Conservation (phyloP, 495 filamentous ascomycete genomes). For the Penicillium ochrochloron region DNA sequence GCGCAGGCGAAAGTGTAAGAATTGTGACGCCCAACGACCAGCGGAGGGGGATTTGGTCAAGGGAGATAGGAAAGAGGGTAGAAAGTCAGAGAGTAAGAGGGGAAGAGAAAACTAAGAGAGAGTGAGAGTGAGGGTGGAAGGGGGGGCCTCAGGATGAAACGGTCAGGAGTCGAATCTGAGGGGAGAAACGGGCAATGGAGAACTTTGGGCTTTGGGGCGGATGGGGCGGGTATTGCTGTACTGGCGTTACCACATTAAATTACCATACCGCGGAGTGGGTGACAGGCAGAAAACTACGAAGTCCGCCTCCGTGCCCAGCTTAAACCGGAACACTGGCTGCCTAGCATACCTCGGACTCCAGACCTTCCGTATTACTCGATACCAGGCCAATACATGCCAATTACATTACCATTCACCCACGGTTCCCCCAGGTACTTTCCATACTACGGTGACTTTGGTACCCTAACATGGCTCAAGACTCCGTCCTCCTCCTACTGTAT, state of each 20-base stretch:
- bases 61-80: conserved; percentile 12
- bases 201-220: background rate
- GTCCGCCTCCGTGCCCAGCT: background rate
- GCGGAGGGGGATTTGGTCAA: conserved; percentile 16
- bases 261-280: background rate
- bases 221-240: conserved; percentile 1
- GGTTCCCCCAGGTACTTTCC: conserved; percentile 5
- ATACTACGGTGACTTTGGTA: background rate
- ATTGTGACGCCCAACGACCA: conserved; percentile 47
- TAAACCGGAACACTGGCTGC: background rate
- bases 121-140: background rate
- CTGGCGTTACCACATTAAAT: background rate
- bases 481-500: no score
- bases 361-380: background rate
- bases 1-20: conserved; percentile 19
- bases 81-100: conserved; percentile 18
- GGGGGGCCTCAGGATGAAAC: background rate
- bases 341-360: background rate
- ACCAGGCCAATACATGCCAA: background rate
- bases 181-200: background rate
- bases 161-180: conserved; percentile 5
- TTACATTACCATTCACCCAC: background rate
- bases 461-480: background rate
- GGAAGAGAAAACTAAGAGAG: conserved; percentile 2
- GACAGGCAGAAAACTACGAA: background rate